phyloP scores from a whole-genome alignment of 192 early-diverging fungal species.

The Backusella psychrophila region DNA sequence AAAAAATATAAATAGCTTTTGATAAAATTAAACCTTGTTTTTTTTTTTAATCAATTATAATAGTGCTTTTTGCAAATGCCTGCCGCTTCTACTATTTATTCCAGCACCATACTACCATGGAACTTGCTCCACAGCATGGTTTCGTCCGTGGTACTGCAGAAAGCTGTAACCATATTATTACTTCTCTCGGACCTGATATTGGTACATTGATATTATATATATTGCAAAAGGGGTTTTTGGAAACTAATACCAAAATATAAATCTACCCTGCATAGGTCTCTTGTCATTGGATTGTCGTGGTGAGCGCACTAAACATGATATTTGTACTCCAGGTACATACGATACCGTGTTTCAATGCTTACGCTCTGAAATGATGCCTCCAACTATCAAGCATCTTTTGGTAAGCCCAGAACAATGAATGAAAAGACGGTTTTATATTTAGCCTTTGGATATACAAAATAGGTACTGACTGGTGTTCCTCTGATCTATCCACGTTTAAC shows the following conservation, averaged over 20 bases:
- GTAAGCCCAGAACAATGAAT: neutral
- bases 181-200: conserved; percentile 64
- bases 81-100: conserved; percentile 79
- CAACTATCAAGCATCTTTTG: conserved; percentile 62
- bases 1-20: neutral
- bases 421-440: no score
- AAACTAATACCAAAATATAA: neutral
- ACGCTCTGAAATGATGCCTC: conserved; percentile 42
- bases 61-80: conserved; percentile 62
- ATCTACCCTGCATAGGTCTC: conserved; percentile 34
- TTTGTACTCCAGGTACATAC: conserved; percentile 59
- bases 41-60: neutral
- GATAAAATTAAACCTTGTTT: neutral
- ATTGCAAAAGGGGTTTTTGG: neutral
- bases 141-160: conserved; percentile 41
- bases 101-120: conserved; percentile 76
- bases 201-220: neutral
- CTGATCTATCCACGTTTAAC: conserved; percentile 74
- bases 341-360: conserved; percentile 58
- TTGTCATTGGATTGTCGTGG: conserved; percentile 71
- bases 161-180: conserved; percentile 58
- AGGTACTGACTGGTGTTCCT: conserved; percentile 66
- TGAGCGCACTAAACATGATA: conserved; percentile 64
- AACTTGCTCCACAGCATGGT: conserved; percentile 54
- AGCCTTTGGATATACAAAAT: no score